A percentile compares a stretch with the other conserved stretches of the same genome.
Conservation (phyloP, 805 yeast genomes). For the Saccharomycopsis amapae region DNA sequence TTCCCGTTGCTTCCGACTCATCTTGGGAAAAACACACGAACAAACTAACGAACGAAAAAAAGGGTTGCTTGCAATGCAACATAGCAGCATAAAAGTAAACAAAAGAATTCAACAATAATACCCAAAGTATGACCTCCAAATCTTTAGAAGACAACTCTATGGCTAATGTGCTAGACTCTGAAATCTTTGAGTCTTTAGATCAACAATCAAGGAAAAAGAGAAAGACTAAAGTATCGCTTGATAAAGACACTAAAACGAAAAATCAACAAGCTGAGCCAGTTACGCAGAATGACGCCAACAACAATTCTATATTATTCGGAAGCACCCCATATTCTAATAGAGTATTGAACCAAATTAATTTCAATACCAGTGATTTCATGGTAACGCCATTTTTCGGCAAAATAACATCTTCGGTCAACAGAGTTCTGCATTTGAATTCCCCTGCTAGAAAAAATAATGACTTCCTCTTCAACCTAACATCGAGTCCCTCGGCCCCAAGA, state of each 20-base stretch:
- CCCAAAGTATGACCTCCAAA: neutral
- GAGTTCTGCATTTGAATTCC: neutral
- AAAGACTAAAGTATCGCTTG: neutral
- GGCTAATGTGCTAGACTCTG: constrained; percentile 14
- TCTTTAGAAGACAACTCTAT: constrained; percentile 10
- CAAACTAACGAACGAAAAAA: too few relatives aligned
- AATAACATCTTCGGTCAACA: constrained; percentile 3
- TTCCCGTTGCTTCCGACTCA: too few relatives aligned
- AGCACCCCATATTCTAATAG: constrained; percentile 3
- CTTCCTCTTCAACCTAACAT: neutral
- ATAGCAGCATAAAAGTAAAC: too few relatives aligned
- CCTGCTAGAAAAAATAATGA: neutral
- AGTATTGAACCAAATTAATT: neutral
- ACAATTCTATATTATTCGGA: neutral
- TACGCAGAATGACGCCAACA: neutral
- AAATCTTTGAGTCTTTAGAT: constrained; percentile 10
- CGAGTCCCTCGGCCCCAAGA: neutral
- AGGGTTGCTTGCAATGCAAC: too few relatives aligned
- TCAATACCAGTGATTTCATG: constrained; percentile 5
- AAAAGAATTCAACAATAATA: too few relatives aligned
- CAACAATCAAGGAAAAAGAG: neutral
- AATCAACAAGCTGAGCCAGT: neutral
- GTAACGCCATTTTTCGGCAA: constrained; percentile 8
- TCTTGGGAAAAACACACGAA: too few relatives aligned
- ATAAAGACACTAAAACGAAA: neutral